A percentile compares a stretch with the other conserved stretches of the same genome.
These are phyloP conservation scores for Sanguinoderma infundibulare DNA, from an alignment of 1,284 basidiomycete species.

Conservation along the genomic window DNA sequence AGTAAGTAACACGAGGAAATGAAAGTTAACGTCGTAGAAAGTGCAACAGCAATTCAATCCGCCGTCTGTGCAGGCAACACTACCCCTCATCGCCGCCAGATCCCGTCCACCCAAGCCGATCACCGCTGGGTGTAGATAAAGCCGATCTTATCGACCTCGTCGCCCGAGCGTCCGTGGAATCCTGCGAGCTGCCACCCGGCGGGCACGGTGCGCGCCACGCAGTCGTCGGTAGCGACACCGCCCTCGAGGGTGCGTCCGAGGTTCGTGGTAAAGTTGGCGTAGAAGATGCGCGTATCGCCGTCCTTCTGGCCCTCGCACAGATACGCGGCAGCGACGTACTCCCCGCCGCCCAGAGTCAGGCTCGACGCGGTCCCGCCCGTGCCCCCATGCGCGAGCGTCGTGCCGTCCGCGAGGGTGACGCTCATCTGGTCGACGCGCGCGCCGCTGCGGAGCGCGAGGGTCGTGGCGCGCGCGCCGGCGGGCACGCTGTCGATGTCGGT, in stretches of 20 bases:
- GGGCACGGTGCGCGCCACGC: conserved; percentile 10
- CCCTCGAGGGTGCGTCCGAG: conserved; percentile 5
- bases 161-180: conserved; percentile 13
- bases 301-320: conserved; percentile 15
- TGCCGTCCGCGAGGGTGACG: conserved; percentile 11
- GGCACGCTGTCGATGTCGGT: conserved; percentile 13
- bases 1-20: too few relatives aligned
- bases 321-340: neutral
- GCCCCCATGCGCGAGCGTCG: conserved; percentile 11
- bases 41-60: too few relatives aligned
- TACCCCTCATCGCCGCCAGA: too few relatives aligned
- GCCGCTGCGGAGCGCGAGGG: conserved; percentile 13
- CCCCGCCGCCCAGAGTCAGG: conserved; percentile 9
- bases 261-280: conserved; percentile 9
- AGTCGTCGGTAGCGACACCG: conserved; percentile 7
- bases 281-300: conserved; percentile 19
- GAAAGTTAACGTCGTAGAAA: too few relatives aligned
- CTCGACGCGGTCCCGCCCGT: conserved; percentile 6
- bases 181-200: conserved; percentile 13
- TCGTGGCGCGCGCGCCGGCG: neutral
- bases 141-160: conserved; percentile 17
- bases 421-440: conserved; percentile 11
- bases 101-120: too few relatives aligned
- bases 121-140: conserved; percentile 7
- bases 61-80: too few relatives aligned